Evolutionary conservation across 2,329 filamentous ascomycete species (phyloP).

Genomic region (Ceratocystis huliohia): DNA sequence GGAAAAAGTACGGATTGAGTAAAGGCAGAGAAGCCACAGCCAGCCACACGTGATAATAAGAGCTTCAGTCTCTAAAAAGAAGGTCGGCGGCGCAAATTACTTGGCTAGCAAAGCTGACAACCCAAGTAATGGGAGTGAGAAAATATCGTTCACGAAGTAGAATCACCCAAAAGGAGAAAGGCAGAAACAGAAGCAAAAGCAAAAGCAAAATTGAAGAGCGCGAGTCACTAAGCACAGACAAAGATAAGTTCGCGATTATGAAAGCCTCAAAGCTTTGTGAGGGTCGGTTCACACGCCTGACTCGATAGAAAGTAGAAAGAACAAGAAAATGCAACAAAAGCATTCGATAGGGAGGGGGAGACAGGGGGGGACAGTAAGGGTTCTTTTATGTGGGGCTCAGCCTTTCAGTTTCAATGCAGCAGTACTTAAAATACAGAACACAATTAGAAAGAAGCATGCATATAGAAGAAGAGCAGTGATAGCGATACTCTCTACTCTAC

Average conservation of each 20-base stretch:
- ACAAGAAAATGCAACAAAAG: not conserved
- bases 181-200: not conserved
- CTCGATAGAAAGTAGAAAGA: not conserved
- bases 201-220: not conserved
- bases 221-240: not conserved
- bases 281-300: not conserved
- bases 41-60: constrained; percentile 8
- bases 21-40: constrained; percentile 10
- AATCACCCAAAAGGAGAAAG: too few species aligned
- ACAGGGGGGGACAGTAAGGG: too few species aligned
- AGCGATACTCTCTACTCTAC: not conserved
- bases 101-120: not conserved
- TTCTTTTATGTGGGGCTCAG: not conserved
- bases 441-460: not conserved
- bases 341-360: too few species aligned
- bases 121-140: too few species aligned
- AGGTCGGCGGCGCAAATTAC: not conserved
- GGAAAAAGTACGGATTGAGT: constrained; percentile 10
- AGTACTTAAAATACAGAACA: not conserved
- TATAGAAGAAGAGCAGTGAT: not conserved
- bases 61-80: not conserved
- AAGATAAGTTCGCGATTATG: not conserved
- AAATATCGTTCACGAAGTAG: too few species aligned
- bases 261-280: not conserved
- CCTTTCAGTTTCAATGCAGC: not conserved